Evolutionary conservation across 352 stramenopile species (phyloP).

Genomic region (Pythium sp.): DNA sequence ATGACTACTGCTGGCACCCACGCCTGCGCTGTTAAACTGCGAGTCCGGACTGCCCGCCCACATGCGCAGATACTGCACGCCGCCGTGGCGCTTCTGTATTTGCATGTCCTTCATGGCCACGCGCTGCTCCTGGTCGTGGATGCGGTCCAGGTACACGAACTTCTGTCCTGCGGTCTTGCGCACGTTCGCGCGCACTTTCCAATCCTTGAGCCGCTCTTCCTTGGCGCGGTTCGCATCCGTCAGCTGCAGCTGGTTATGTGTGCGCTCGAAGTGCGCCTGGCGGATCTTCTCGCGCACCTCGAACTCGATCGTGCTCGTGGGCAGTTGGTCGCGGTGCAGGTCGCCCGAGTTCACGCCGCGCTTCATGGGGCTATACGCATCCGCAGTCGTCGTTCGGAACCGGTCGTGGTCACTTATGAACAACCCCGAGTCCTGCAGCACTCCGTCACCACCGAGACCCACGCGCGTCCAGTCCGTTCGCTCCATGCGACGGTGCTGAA

Average conservation of each 20-base stretch:
- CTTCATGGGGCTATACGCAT: slow-evolving; percentile 52
- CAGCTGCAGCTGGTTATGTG: slow-evolving; percentile 33
- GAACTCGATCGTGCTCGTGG: slow-evolving; percentile 33
- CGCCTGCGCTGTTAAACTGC: slow-evolving; percentile 47
- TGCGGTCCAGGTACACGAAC: slow-evolving; percentile 56
- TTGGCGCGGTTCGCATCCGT: slow-evolving; percentile 27
- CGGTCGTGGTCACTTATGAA: slow-evolving; percentile 41
- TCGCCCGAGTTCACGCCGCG: slow-evolving; percentile 38
- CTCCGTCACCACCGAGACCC: slow-evolving; percentile 66
- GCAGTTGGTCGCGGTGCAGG: slow-evolving; percentile 33
- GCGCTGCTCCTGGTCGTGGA: slow-evolving; percentile 61
- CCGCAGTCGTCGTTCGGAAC: slow-evolving; percentile 51
- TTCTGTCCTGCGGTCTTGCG: slow-evolving; percentile 43
- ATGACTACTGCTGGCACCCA: no score
- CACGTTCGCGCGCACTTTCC: slow-evolving; percentile 49
- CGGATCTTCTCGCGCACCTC: slow-evolving; percentile 30
- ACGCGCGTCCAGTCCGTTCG: slow-evolving; percentile 77
- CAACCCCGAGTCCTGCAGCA: slow-evolving; percentile 36
- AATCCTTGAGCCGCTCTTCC: slow-evolving; percentile 45
- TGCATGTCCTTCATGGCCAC: slow-evolving; percentile 44
- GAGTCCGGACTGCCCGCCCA: slow-evolving; percentile 77
- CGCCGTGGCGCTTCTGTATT: slow-evolving; percentile 69
- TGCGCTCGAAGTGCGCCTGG: slow-evolving; percentile 41
- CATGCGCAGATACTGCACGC: slow-evolving; percentile 70
- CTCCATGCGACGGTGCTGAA: slow-evolving; percentile 48